A percentile compares a stretch with the other conserved stretches of the same genome.
Conservation (phyloP, 345 rosid genomes). For the Carallia pectinifolia region DNA sequence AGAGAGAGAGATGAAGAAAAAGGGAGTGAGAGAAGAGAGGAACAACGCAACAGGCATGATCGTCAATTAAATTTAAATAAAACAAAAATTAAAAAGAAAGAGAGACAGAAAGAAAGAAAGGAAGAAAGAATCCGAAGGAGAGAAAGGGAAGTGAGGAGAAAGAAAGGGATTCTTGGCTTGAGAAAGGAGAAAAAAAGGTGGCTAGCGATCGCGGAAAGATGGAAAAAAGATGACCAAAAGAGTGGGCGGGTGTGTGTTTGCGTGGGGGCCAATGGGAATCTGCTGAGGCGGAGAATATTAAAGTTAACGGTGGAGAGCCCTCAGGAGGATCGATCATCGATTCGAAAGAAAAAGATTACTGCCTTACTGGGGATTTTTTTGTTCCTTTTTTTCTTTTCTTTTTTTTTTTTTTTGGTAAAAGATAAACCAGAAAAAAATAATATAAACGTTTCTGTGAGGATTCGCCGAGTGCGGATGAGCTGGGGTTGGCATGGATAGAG, state of each 20-base stretch:
- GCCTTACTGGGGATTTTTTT: no score
- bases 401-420: no score
- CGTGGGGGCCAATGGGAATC: conserved; percentile 24
- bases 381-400: no score
- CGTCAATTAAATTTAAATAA: conserved; percentile 24
- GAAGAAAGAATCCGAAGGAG: conserved; percentile 45
- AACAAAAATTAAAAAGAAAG: conserved; percentile 5
- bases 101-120: conserved; percentile 4
- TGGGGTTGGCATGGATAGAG: conserved; percentile 10
- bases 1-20: conserved; percentile 4
- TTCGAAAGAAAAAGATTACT: no score
- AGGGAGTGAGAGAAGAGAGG: conserved; percentile 7
- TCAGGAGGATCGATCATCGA: neutral
- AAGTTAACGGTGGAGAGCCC: conserved; percentile 19
- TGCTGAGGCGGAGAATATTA: conserved; percentile 47
- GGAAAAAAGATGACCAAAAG: no score
- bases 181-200: conserved; percentile 52
- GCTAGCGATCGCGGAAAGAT: conserved; percentile 4
- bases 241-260: neutral
- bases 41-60: conserved; percentile 29
- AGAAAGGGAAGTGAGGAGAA: conserved; percentile 30
- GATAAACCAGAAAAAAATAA: neutral
- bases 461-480: neutral
- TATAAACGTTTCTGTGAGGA: no score
- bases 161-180: conserved; percentile 77